Percentiles rank a stretch among this genome's conserved stretches.
phyloP scores from a whole-genome alignment of 2,329 filamentous ascomycete genomes.

The Claviceps maximensis region DNA sequence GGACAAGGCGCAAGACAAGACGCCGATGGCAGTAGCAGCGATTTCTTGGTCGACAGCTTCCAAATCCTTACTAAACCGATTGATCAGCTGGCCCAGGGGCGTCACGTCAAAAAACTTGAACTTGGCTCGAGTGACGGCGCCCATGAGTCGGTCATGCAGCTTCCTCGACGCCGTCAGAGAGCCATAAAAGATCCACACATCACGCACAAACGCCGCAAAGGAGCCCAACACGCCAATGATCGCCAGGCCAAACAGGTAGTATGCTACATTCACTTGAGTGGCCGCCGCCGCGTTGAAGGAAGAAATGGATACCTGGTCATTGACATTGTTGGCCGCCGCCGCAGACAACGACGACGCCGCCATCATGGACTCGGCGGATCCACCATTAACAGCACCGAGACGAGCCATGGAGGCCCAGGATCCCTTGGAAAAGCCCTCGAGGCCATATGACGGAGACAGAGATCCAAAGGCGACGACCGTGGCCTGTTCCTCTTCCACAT shows the following conservation, averaged over 20 bases:
- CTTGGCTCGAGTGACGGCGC: constrained; percentile 70
- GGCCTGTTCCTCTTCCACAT: constrained; percentile 34
- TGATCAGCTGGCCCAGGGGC: constrained; percentile 91
- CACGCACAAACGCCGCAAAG: constrained; percentile 66
- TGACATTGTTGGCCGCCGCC: not conserved
- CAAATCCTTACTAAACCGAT: constrained; percentile 95
- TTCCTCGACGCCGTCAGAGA: constrained; percentile 78
- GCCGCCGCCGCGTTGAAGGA: constrained; percentile 16
- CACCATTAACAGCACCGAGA: constrained; percentile 11
- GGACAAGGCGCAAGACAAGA: constrained; percentile 49
- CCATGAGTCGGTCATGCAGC: constrained; percentile 68
- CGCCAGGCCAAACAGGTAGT: constrained; percentile 77
- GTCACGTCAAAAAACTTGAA: constrained; percentile 98
- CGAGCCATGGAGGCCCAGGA: constrained; percentile 25
- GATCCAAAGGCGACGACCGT: constrained; percentile 11
- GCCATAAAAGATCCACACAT: constrained; percentile 83
- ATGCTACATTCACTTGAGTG: constrained; percentile 59
- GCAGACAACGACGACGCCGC: too few relatives aligned
- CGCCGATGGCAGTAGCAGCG: constrained; percentile 73
- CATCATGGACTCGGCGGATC: constrained; percentile 11
- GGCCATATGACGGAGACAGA: constrained; percentile 13
- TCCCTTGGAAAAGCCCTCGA: constrained; percentile 16
- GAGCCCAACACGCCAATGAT: constrained; percentile 67
- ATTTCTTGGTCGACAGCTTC: constrained; percentile 94
- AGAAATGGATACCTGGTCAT: constrained; percentile 7